Evolutionary conservation across 495 filamentous ascomycete genomes (phyloP), one percentile per base, ranked within the genome.

Genomic region (Jackrogersella minutella): DNA sequence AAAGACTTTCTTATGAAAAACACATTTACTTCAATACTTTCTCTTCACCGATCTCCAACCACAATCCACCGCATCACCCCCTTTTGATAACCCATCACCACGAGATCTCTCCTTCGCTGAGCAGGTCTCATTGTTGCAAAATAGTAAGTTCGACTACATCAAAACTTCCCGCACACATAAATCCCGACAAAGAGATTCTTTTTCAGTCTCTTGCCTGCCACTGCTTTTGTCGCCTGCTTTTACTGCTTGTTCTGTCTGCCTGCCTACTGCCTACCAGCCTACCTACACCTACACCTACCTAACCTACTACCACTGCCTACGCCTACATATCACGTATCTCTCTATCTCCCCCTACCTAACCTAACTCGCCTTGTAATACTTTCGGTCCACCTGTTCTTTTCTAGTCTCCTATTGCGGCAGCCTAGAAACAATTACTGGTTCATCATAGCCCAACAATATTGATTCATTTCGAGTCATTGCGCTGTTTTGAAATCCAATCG

Each of bases 101-200:
- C 71, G 53, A 74, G 72, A 72, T 74, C 72, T 74, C 72, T 74
- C 72, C 69, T 74, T 72, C 72, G 69, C 69, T 66, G 72, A 74
- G 72, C 72, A 72, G 72, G 72, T 74, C 72, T 74, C 72, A 72
- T 72, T 68, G 66, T 74, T 72, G 72, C 69, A 54, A 47, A 66
- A 67, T 70, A 59, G 72, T 74, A 74, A 74, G 72, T 49, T 72
- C 33, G n/a, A 56, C 13, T 40, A 26, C 53, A 26, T 40, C 30
- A 47, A 53, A 34, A 44, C 24, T 33, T 52, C 34, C 52, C 51
- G 14, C 57, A 14, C 54, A 33, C 40, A 33, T 31, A 17, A 30
- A 17, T 43, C 36, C 36, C 61, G 66, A 67, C 62, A 70, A 65
- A 70, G 63, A 66, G 41, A 22, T 52, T 37, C 30, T 56, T 57